Percentiles rank a stretch among this genome's conserved stretches.
Conservation (phyloP, 140 eudicot genomes). For the Anethum foeniculum region DNA sequence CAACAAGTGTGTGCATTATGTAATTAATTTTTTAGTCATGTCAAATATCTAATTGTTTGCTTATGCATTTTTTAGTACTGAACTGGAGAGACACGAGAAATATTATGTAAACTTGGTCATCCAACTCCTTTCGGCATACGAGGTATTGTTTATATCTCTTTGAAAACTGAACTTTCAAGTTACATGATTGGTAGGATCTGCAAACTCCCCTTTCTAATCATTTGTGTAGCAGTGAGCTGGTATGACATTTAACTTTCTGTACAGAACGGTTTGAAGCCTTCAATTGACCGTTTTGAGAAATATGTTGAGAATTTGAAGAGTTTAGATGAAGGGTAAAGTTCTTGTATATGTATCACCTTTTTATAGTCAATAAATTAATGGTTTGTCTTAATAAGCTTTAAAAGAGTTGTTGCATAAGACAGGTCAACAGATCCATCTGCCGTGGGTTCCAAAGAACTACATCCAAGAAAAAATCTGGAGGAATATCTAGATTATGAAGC, state of each 20-base stretch:
- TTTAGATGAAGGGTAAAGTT: conserved; percentile 55
- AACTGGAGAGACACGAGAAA: conserved; percentile 68
- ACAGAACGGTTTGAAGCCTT: conserved; percentile 75
- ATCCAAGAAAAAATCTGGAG: conserved; percentile 76
- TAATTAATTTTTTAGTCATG: neutral
- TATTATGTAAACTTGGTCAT: conserved; percentile 69
- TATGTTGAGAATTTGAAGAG: conserved; percentile 73
- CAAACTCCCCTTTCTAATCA: neutral
- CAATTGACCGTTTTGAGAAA: conserved; percentile 65
- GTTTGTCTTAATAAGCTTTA: neutral
- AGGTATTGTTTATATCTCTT: conserved; percentile 37
- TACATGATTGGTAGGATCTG: neutral
- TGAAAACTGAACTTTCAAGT: neutral
- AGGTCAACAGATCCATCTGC: conserved; percentile 40
- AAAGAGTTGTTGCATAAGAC: neutral
- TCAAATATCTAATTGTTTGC: conserved; percentile 14
- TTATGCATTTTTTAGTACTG: conserved; percentile 48
- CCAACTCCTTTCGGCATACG: conserved; percentile 66
- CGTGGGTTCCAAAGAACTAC: conserved; percentile 37
- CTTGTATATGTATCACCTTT: neutral
- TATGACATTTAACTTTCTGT: conserved; percentile 8
- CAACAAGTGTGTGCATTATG: neutral
- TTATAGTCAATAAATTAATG: too few species aligned
- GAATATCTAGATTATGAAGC: conserved; percentile 88
- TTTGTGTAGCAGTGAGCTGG: neutral